Conservation (phyloP, 441 rosid species). For the Populus hybrid region DNA sequence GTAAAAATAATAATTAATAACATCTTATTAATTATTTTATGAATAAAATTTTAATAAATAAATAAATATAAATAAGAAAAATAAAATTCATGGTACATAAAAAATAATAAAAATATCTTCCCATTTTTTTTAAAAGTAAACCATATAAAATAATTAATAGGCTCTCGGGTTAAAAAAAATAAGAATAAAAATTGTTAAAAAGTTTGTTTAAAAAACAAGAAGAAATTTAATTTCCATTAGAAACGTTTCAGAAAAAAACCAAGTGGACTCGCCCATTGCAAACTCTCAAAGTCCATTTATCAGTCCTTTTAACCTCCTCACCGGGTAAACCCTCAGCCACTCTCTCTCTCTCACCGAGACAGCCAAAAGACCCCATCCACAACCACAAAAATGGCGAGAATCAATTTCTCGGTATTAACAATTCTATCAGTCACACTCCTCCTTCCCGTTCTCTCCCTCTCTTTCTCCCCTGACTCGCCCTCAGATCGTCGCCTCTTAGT, state of each 20-base stretch:
- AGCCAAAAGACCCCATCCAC: not conserved
- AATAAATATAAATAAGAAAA: too few species aligned
- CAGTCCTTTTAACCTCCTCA: not conserved
- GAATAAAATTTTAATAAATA: too few species aligned
- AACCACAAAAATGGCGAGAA: not conserved
- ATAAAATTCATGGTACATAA: too few species aligned
- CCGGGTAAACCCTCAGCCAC: not conserved
- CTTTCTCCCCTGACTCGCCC: slow-evolving; percentile 63
- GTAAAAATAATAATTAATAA: too few species aligned
- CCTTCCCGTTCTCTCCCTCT: slow-evolving; percentile 46
- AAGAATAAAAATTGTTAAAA: too few species aligned
- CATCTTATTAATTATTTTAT: too few species aligned
- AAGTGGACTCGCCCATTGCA: not conserved
- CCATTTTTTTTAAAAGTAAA: too few species aligned
- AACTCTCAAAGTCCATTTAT: not conserved
- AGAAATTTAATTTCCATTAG: not conserved
- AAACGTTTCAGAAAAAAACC: not conserved
- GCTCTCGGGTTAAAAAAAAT: too few species aligned
- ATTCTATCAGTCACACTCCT: slow-evolving; percentile 35
- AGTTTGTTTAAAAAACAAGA: not conserved
- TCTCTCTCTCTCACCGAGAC: not conserved
- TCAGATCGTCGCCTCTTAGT: slow-evolving; percentile 63
- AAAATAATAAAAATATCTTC: too few species aligned
- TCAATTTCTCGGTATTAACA: not conserved
- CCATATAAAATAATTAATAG: too few species aligned